Evolutionary conservation across 2,329 filamentous ascomycete species (phyloP), one percentile per base, ranked within the genome.

Genomic region (Fusarium dlaminii): DNA sequence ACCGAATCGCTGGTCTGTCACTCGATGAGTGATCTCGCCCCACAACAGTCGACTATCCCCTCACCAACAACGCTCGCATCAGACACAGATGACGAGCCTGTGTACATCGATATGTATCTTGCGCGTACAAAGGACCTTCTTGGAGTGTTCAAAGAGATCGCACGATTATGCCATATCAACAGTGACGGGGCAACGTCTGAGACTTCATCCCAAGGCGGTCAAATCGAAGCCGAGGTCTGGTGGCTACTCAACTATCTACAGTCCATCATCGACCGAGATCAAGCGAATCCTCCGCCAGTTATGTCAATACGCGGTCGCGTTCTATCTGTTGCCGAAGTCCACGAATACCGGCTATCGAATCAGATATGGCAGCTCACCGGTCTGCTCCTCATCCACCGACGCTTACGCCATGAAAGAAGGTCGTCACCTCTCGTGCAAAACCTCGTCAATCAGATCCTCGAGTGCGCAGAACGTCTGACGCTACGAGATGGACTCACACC

Each of bases 71-170:
- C 71, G 4, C 45, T 68, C 6, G 40, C 49, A n/a, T 72, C 59
- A 7, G 46, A 59, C n/a, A 27, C 18, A 27, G 42, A 63, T 24
- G 55, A 46, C 20, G 71, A 74, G 10, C 71, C 63, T 15, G 49
- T 72, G 2, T 74, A 74, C 15, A 74, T 74, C 12, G 72, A 74
- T 7, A 74, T 74, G 72, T 74, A 74, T 18, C 71, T 74, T 11
- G 46, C 67, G 1, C 72, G 72, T 20, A 74, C 72, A 13, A 68
- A 46, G 36, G 72, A 74, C 17, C 43, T 74, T 1, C 20, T 74
- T 13, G 52, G 24, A 1, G 72, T 74, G 6, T 74, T 74, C 46
- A 74, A 74, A 29, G 72, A 74, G 54, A 74, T 74, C 24, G 71
- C 71, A 8, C 55, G 72, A 4, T 5, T 74, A 3, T 56, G 63